phyloP scores from a whole-genome alignment of 2,329 filamentous ascomycete genomes.

The Didymella sp. region DNA sequence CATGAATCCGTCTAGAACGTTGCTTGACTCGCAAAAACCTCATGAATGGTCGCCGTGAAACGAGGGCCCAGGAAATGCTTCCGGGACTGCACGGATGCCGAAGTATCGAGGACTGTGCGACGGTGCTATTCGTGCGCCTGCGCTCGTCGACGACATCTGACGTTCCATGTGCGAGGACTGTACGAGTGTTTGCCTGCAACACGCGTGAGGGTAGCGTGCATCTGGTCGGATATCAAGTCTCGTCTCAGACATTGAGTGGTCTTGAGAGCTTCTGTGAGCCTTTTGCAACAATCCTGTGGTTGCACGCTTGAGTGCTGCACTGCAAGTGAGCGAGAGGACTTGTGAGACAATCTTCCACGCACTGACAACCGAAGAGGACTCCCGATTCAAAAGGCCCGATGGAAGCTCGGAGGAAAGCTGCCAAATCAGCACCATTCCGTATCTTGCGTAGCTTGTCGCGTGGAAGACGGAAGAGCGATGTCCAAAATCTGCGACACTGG shows the following conservation, averaged over 20 bases:
- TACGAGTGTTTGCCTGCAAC: slow-evolving; percentile 4
- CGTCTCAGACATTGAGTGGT: not conserved
- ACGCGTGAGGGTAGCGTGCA: not conserved
- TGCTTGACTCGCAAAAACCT: slow-evolving; percentile 32
- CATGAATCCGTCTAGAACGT: slow-evolving; percentile 31
- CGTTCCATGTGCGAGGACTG: slow-evolving; percentile 17
- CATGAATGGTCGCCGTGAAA: slow-evolving; percentile 25
- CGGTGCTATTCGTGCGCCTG: slow-evolving; percentile 18
- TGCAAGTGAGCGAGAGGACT: not conserved
- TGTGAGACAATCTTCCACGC: slow-evolving; percentile 1
- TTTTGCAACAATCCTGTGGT: not conserved
- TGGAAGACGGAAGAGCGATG: slow-evolving; percentile 43
- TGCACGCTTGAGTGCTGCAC: not conserved
- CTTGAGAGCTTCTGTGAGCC: not conserved
- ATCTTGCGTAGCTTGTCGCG: slow-evolving; percentile 40
- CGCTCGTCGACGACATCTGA: slow-evolving; percentile 21
- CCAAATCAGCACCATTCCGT: slow-evolving; percentile 7
- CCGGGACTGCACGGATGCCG: slow-evolving; percentile 23
- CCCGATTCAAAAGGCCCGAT: slow-evolving; percentile 27
- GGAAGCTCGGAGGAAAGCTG: slow-evolving; percentile 28
- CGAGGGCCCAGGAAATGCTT: slow-evolving; percentile 23
- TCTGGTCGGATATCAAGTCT: not conserved
- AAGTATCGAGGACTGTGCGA: slow-evolving; percentile 25
- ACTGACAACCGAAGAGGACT: slow-evolving; percentile 7
- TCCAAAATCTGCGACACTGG: slow-evolving; percentile 36